These are phyloP conservation scores for Zalaria sp. DNA, from an alignment of 2,329 filamentous ascomycete genomes.

Conservation along the genomic window DNA sequence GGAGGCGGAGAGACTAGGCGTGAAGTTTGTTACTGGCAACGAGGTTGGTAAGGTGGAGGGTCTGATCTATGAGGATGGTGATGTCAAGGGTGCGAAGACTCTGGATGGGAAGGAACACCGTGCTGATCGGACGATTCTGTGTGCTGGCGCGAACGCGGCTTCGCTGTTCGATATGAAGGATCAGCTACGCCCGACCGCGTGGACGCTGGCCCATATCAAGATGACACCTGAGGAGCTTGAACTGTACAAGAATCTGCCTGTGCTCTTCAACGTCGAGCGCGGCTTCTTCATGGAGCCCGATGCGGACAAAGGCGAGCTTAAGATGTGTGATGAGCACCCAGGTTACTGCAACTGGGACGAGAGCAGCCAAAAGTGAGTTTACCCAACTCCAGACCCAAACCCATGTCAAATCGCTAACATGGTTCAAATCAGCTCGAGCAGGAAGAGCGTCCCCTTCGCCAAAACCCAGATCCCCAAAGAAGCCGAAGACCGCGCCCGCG, in stretches of 20 bases:
- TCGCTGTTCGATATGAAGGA: slow-evolving; percentile 35
- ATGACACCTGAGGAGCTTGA: slow-evolving; percentile 32
- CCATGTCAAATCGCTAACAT: background rate
- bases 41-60: slow-evolving; percentile 23
- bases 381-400: background rate
- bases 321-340: slow-evolving; percentile 42
- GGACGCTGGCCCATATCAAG: slow-evolving; percentile 38
- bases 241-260: slow-evolving; percentile 33
- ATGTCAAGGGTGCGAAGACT: slow-evolving; percentile 29
- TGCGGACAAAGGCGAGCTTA: slow-evolving; percentile 30
- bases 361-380: background rate
- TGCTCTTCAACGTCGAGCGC: slow-evolving; percentile 33
- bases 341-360: slow-evolving; percentile 38
- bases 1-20: slow-evolving; percentile 33
- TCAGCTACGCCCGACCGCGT: slow-evolving; percentile 39
- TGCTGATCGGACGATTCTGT: slow-evolving; percentile 33
- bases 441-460: slow-evolving; percentile 22
- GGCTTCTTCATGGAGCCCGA: slow-evolving; percentile 39
- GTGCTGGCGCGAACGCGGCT: slow-evolving; percentile 36
- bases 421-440: slow-evolving; percentile 5
- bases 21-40: slow-evolving; percentile 29
- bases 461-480: slow-evolving; percentile 33
- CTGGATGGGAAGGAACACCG: slow-evolving; percentile 25
- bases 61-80: slow-evolving; percentile 20
- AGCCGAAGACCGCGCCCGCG: slow-evolving; percentile 30